These are phyloP conservation scores for Heterobasidion parviporum DNA, from an alignment of 1,284 basidiomycete species.

Conservation along the genomic window DNA sequence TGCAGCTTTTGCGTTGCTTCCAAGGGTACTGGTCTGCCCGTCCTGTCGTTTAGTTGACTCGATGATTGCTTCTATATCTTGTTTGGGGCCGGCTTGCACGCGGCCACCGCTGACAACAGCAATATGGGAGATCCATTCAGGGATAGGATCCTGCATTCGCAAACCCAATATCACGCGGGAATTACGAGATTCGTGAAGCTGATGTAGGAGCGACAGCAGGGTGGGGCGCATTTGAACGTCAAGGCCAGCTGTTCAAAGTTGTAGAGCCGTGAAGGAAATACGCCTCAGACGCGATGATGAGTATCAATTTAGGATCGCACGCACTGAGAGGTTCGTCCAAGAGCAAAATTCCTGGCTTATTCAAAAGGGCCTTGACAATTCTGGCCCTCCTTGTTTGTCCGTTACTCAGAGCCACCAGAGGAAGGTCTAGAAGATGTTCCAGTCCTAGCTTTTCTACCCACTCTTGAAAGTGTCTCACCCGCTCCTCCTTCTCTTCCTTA, in stretches of 20 bases:
- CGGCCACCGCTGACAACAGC: slow-evolving; percentile 41
- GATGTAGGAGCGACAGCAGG: slow-evolving; percentile 50
- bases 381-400: slow-evolving; percentile 88
- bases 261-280: neutral
- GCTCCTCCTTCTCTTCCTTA: slow-evolving; percentile 15
- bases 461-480: slow-evolving; percentile 34
- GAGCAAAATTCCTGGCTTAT: slow-evolving; percentile 62
- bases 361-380: slow-evolving; percentile 73
- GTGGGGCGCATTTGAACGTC: slow-evolving; percentile 52
- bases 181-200: slow-evolving; percentile 42
- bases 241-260: slow-evolving; percentile 51
- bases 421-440: slow-evolving; percentile 63
- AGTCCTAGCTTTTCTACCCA: slow-evolving; percentile 51
- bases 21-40: neutral
- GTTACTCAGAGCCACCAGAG: slow-evolving; percentile 79
- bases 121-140: slow-evolving; percentile 78
- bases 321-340: slow-evolving; percentile 81
- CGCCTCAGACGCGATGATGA: too few relatives aligned
- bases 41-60: neutral
- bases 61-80: slow-evolving; percentile 13
- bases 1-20: neutral
- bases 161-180: slow-evolving; percentile 75
- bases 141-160: slow-evolving; percentile 74
- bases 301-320: slow-evolving; percentile 14
- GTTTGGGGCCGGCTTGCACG: slow-evolving; percentile 21